A percentile compares a stretch with the other conserved stretches of the same genome.
Evolutionary conservation across 192 early-diverging fungal species (phyloP).

Genomic region (Backusella australiensis): DNA sequence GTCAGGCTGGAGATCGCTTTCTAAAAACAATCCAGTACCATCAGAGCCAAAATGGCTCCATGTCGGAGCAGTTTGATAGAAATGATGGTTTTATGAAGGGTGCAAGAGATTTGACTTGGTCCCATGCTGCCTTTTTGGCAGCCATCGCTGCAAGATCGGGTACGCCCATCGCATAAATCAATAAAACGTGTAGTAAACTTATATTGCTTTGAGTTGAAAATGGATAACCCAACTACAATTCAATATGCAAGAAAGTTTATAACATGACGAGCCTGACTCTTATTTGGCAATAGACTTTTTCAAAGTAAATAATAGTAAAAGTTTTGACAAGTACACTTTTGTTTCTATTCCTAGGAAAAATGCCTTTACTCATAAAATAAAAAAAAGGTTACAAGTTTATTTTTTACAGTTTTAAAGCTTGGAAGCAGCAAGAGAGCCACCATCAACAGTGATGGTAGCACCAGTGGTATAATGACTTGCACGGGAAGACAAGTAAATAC

Average conservation of each 20-base stretch:
- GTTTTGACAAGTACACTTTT: too few species aligned
- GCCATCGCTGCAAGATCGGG: constrained; percentile 30
- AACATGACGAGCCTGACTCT: too few species aligned
- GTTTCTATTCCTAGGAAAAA: too few species aligned
- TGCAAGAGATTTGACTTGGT: constrained; percentile 72
- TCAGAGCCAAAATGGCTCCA: constrained; percentile 44
- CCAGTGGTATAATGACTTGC: constrained; percentile 84
- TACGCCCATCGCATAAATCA: background rate
- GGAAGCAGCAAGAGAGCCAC: constrained; percentile 56
- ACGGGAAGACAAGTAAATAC: constrained; percentile 69
- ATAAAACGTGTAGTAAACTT: background rate
- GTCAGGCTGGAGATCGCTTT: constrained; percentile 52
- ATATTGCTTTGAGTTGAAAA: background rate
- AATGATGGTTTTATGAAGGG: constrained; percentile 56
- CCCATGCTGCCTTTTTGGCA: constrained; percentile 57
- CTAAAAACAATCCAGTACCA: constrained; percentile 54
- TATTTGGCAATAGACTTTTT: too few species aligned
- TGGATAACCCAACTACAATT: too few species aligned
- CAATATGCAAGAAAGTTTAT: too few species aligned
- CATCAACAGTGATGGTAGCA: constrained; percentile 80
- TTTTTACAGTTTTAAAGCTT: constrained; percentile 33
- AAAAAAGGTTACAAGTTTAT: background rate
- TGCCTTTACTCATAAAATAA: too few species aligned
- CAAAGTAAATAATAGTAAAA: too few species aligned
- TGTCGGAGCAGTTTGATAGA: constrained; percentile 66